Base-by-base conservation (phyloP, 108 stramenopile species). In the Thalassiosira profunda region DNA sequence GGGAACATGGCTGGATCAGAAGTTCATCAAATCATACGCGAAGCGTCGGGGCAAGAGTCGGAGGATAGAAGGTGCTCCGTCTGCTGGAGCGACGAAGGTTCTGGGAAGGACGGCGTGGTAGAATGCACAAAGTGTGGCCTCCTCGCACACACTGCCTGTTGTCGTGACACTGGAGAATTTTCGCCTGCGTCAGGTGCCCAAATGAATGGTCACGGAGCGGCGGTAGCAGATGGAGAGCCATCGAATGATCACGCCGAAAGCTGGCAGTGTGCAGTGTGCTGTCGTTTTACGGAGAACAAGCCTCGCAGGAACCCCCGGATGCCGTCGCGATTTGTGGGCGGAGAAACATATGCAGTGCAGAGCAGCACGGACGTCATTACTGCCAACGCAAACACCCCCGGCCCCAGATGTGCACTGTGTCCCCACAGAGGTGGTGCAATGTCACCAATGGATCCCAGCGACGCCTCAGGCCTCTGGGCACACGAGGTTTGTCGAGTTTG, bases 401-500 rank as follows among this genome's bases (percentile, higher is more conserved):
- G 71, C 28, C 79, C 71, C 28, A 31, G 54, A 53, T 90, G 89
- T 47, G 23, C 61, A 2, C 51, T 84, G 8, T 90, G 89, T 53
- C 85, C 75, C 9, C 81, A 78, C 53, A 63, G 72, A 36, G 89
- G 89, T 17, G 89, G 89, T 18, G 84, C 89, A 5, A 88, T 87
- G 91, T 83, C 85, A 26, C 53, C 28, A 34, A 21, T 76, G 40
- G 38, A 56, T 60, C 29, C 33, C 48, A 26, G 5, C 5, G 31
- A 45, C 6, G 74, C 60, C 31, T 55, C 63, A 17, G 53, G 26
- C 5, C 26, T 37, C 34, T 91, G 85, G 87, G 72, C 66, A 21
- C 90, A 91, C 48, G 87, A 91, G 51, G 74, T 83, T 57, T 92
- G 91, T 25, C 68, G 88, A 24, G 58, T 87, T 21, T 92, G 91